These are phyloP conservation scores for Hymenoscyphus scutula DNA, from an alignment of 2,329 filamentous ascomycete species.

Conservation along the genomic window DNA sequence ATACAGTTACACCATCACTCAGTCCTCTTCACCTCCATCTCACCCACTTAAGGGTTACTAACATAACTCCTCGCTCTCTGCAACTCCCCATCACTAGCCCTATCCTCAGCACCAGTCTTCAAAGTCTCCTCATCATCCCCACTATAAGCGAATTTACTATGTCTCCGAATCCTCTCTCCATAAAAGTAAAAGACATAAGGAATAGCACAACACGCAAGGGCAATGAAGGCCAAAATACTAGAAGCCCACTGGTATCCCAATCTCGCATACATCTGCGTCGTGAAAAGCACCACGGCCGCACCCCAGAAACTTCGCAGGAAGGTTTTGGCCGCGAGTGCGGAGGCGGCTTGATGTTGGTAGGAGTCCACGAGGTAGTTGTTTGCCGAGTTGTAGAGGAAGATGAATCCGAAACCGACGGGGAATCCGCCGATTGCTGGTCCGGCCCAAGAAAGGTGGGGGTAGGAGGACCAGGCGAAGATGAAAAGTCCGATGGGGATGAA, in stretches of 20 bases:
- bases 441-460: conserved; percentile 53
- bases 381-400: conserved; percentile 61
- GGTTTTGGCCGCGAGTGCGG: conserved; percentile 78
- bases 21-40: neutral
- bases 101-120: conserved; percentile 8
- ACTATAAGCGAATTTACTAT: conserved; percentile 72
- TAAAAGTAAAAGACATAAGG: conserved; percentile 80
- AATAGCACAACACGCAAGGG: conserved; percentile 65
- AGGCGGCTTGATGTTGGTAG: conserved; percentile 73
- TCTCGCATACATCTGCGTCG: conserved; percentile 62
- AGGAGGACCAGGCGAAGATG: conserved; percentile 66
- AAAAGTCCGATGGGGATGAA: conserved; percentile 66
- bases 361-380: conserved; percentile 61
- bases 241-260: conserved; percentile 45
- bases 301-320: conserved; percentile 80
- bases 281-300: conserved; percentile 74
- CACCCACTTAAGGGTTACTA: conserved; percentile 25
- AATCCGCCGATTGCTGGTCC: conserved; percentile 58
- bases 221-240: conserved; percentile 12
- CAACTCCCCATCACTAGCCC: conserved; percentile 24
- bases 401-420: conserved; percentile 62
- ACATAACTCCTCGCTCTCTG: conserved; percentile 30
- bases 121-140: conserved; percentile 49
- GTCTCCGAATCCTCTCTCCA: conserved; percentile 66
- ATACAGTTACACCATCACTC: neutral